A percentile compares a stretch with the other conserved stretches of the same genome.
These are phyloP conservation scores for Amylocarpus encephaloides DNA, from an alignment of 2,329 filamentous ascomycete species.

Conservation along the genomic window DNA sequence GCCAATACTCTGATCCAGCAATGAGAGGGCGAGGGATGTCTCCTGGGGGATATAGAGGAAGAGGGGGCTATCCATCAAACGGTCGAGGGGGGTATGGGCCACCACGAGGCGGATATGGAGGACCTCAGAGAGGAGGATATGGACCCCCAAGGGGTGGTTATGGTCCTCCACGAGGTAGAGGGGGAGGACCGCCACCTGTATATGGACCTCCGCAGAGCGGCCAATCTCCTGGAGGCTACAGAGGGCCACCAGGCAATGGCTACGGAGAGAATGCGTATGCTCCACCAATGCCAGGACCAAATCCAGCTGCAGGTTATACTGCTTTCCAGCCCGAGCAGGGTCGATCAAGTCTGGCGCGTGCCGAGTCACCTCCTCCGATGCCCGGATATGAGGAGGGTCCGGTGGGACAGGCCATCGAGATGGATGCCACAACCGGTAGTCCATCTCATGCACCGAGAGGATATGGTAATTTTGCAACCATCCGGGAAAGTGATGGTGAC, in stretches of 20 bases:
- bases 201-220: constrained; percentile 21
- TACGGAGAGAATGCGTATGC: constrained; percentile 14
- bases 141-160: constrained; percentile 34
- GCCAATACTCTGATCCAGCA: constrained; percentile 32
- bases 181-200: constrained; percentile 38
- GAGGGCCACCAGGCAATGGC: constrained; percentile 24
- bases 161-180: constrained; percentile 27
- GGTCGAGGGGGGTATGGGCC: constrained; percentile 32
- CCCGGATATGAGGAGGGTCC: constrained; percentile 37
- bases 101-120: constrained; percentile 44
- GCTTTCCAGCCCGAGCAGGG: constrained; percentile 24
- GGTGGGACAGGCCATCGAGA: constrained; percentile 66
- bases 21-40: constrained; percentile 27
- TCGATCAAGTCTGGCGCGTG: constrained; percentile 45
- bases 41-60: constrained; percentile 18
- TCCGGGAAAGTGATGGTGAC: constrained; percentile 62
- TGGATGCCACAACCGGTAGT: constrained; percentile 63
- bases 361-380: constrained; percentile 59
- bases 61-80: constrained; percentile 16
- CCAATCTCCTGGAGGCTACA: constrained; percentile 12
- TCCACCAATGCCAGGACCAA: constrained; percentile 13
- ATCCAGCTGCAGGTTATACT: constrained; percentile 20
- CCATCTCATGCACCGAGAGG: constrained; percentile 37
- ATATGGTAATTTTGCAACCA: constrained; percentile 40
- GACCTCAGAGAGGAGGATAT: constrained; percentile 34